A percentile compares a stretch with the other conserved stretches of the same genome.
phyloP scores from a whole-genome alignment of 1,284 basidiomycete genomes.

The Takashimella tepidaria region DNA sequence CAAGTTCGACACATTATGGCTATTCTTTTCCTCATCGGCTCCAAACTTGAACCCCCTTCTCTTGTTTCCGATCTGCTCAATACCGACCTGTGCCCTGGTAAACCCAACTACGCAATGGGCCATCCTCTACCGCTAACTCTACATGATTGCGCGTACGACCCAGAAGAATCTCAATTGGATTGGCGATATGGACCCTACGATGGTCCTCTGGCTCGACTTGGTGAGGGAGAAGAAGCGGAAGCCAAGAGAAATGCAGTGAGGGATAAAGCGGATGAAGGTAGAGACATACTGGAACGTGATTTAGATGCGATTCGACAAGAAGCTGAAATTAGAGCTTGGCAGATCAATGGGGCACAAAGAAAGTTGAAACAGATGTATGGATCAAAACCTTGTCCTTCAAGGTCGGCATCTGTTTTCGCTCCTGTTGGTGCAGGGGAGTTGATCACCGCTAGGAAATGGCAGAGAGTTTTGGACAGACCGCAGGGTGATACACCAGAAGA shows the following conservation, averaged over 20 bases:
- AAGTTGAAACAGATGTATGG: slow-evolving; percentile 16
- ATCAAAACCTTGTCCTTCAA: slow-evolving; percentile 20
- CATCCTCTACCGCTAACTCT: slow-evolving; percentile 84
- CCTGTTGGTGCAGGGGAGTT: slow-evolving; percentile 70
- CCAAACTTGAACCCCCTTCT: slow-evolving; percentile 67
- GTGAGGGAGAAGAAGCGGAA: slow-evolving; percentile 10
- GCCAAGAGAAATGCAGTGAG: slow-evolving; percentile 4
- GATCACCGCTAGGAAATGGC: slow-evolving; percentile 59
- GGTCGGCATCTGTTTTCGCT: slow-evolving; percentile 52
- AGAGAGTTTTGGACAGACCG: slow-evolving; percentile 60
- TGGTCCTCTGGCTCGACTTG: slow-evolving; percentile 23
- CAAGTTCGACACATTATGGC: slow-evolving; percentile 97
- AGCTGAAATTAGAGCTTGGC: slow-evolving; percentile 54
- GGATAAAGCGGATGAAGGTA: slow-evolving; percentile 23
- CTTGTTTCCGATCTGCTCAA: slow-evolving; percentile 74
- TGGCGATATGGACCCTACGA: slow-evolving; percentile 66
- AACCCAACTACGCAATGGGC: slow-evolving; percentile 91
- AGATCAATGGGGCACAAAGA: slow-evolving; percentile 52
- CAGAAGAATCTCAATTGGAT: slow-evolving; percentile 56
- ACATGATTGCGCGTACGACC: slow-evolving; percentile 77
- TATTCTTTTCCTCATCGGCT: slow-evolving; percentile 81
- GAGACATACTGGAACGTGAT: slow-evolving; percentile 34
- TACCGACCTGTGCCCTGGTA: slow-evolving; percentile 54
- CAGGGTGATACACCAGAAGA: slow-evolving; percentile 65
- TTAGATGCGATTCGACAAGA: slow-evolving; percentile 31